Base-by-base conservation (phyloP, 768 basidiomycete species). In the Asterophora parasitica region DNA sequence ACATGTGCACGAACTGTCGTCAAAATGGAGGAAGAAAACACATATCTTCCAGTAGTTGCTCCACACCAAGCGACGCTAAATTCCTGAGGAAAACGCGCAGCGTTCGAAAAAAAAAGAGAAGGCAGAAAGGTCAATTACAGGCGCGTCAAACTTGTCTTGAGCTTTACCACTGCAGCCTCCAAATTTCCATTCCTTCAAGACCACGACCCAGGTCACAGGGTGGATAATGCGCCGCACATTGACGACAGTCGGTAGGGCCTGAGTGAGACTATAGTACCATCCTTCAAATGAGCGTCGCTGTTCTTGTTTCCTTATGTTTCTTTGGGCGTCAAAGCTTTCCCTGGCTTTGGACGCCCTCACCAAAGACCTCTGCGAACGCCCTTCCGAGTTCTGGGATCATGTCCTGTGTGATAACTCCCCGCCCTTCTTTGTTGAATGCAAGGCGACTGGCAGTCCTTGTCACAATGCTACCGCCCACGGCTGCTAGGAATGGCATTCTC, bases 381-480 rank as follows among this genome's bases (percentile, higher is more conserved):
- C 69, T 72, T 0, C 86, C 83, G 28, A 83, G 66, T 51, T 82
- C 74, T 3, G 76, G 67, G 44, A 86, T 64, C 75, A 93, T 81
- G 56, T 92, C 91, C 58, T 85, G 73, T 3, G 91, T 93, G 30
- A 93, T 79, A 52, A 95, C 78, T 47, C 82, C 82, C 55, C 96
- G 73, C 1, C 91, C 89, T 55, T 85, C 75, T 59, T 82, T 79
- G 33, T 67, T 63, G 60, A 90, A 99, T 2, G 91, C 91, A 16
- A 76, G 67, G 27, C 79, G 78, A 44, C 91, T 93, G 12, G 88
- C 77, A 2, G 85, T 83, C 6, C 96, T 82, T 6, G 94, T 98
- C 9, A 96, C 82, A 65, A 92, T 82, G 46, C 90, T 91, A 7
- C 81, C 95, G 1, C 82, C 94, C 12, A 90, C 75, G 7, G 92